Base-by-base conservation (phyloP, 805 yeast species). In the Suhomyces emberorum region DNA sequence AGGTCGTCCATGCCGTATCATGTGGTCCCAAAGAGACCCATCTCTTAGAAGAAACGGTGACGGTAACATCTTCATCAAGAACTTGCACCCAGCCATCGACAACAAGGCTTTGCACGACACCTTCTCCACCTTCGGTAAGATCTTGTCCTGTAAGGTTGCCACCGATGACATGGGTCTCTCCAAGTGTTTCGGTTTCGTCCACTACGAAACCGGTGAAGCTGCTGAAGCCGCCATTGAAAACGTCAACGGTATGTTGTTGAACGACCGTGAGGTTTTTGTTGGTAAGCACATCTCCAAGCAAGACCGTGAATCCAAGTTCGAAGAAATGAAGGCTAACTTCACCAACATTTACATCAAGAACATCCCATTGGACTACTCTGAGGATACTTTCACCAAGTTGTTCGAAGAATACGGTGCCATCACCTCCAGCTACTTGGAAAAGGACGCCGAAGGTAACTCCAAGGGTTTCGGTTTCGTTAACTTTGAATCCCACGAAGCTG, bases 11-110 rank as follows among this genome's bases (percentile, higher is more conserved):
- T 88, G 97, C 74, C 88, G 98, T 71, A 91, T 93, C 74, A 93
- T 93, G 98, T 88, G 98, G 97, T 88, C 97, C 52, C 98, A 93
- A 76, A 88, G 98, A 73, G 98, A 93, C 66, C 98, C 98, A 49
- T 77, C 96, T 45, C 67, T 81, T 57, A 86, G 98, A 78, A 87
- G 83, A 77, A 82, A 82, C 61, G 97, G 97, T 66, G 83, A 87
- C 48, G 97, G 96, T 60, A 93, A 93, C 79, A 82, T 93, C 51
- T 93, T 84, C 80, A 91, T 93, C 75, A 93, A 93, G 82, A 93
- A 93, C 80, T 81, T 93, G 71, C 96, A 91, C 69, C 95, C 96
- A 44, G 95, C 87, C 59, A 93, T 93, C 59, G 98, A 93, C 74
- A 91, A 93, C 88, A 91, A 91, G 79, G 95, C 96, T 55, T 78